Base-by-base conservation (phyloP, 345 rosid genomes). In the Eutrema yunnanense region DNA sequence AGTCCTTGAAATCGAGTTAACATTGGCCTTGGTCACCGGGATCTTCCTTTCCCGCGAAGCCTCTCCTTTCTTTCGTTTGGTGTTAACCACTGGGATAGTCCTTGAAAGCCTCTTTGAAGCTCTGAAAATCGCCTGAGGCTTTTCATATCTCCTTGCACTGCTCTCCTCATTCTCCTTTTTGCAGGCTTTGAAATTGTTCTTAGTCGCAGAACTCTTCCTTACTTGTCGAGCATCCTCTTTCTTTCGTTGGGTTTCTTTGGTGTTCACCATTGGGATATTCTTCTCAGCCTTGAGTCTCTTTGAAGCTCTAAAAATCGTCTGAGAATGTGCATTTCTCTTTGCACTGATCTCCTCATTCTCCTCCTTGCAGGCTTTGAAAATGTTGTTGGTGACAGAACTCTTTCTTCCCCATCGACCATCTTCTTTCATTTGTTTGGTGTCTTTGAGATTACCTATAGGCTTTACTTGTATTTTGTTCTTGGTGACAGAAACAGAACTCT, bases 231-330 rank as follows among this genome's bases (percentile, higher is more conserved):
- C 52, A 10, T 58, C 47, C 34, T 41, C 67, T 67, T 50, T 49
- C 38, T 13, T 69, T 26, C 57, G 11, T 46, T 30, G 48, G 16
- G 14, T 63, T 14, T 75, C 63, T 53, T 61, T 42, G 33, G 22
- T 54, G n/a, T 54, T 30, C 55, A 54, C 69, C 47, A 59, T 29
- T 2, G 49, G 49, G 14, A 44, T 13, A 34, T n/a, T 68, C 12
- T 16, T 55, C 42, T 75, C 74, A 34, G 27, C 56, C 62, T 61
- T 72, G 53, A 52, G 53, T 62, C 56, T 68, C 59, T 69, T 50
- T 49, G 57, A 61, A 36, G 36, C 71, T 63, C 74, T 67, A 14
- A 44, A 59, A 8, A 14, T 48, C 3, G 14, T 22, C 42, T 14
- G 56, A 67, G 78, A 62, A 42, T 36, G 11, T 41, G 13, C 63